Evolutionary conservation across 208 protist genomes (phyloP).

Genomic region (Trichomonas gallinae): DNA sequence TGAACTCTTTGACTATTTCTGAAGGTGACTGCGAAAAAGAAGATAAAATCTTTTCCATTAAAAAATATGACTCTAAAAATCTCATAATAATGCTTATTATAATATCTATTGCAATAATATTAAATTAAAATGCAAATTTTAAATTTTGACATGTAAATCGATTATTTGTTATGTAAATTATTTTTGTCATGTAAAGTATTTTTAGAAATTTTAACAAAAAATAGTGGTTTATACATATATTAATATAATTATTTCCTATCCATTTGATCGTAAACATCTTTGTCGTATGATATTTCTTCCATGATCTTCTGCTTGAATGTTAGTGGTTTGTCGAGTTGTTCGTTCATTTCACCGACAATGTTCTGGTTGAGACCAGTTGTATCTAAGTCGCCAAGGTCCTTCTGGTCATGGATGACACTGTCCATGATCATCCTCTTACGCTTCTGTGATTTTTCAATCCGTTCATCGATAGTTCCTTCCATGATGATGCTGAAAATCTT

Average conservation of each 20-base stretch:
- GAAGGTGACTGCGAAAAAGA: not conserved
- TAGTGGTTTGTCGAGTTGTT: not conserved
- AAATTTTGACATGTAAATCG: not conserved
- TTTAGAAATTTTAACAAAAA: too few relatives aligned
- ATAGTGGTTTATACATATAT: too few relatives aligned
- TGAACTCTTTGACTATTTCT: not conserved
- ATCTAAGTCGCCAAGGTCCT: not conserved
- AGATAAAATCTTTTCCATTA: not conserved
- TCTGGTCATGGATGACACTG: not conserved
- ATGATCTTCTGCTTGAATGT: not conserved
- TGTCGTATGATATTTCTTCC: not conserved
- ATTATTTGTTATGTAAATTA: not conserved
- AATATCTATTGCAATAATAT: not conserved
- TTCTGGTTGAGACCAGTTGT: not conserved
- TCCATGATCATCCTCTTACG: not conserved
- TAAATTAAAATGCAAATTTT: not conserved
- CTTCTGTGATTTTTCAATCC: not conserved
- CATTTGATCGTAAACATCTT: not conserved
- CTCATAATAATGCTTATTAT: not conserved
- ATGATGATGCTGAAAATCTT: not conserved
- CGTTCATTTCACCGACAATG: not conserved
- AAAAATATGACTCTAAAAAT: too few relatives aligned
- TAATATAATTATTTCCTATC: not conserved
- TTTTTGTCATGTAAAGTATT: not conserved
- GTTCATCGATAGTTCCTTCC: not conserved